Evolutionary conservation across 2,329 filamentous ascomycete genomes (phyloP).

Genomic region (Hypoxylon sp.): DNA sequence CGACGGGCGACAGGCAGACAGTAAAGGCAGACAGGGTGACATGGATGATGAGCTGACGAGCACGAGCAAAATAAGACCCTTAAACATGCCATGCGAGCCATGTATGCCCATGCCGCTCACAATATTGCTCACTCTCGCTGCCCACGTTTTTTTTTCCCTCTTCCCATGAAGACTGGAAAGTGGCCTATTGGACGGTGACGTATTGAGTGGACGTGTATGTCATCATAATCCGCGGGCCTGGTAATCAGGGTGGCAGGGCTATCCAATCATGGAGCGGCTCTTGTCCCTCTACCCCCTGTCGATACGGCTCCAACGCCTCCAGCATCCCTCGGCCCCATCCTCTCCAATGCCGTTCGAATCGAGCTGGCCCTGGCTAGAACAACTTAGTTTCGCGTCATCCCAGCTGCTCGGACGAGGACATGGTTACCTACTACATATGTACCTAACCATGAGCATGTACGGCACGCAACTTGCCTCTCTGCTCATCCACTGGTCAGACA

Average conservation of each 20-base stretch:
- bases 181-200: slow-evolving; percentile 27
- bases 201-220: slow-evolving; percentile 29
- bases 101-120: background rate
- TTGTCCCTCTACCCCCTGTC: slow-evolving; percentile 12
- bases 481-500: no score
- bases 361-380: background rate
- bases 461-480: no score
- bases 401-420: no score
- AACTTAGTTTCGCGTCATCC: background rate
- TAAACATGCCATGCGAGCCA: no score
- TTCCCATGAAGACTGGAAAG: background rate
- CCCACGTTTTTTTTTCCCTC: background rate
- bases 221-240: slow-evolving; percentile 29
- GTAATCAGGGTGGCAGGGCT: slow-evolving; percentile 25
- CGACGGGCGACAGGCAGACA: no score
- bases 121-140: background rate
- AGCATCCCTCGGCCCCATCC: background rate
- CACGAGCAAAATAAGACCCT: background rate
- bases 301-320: slow-evolving; percentile 1
- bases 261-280: slow-evolving; percentile 22
- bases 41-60: background rate
- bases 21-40: background rate
- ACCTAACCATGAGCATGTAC: no score
- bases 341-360: background rate
- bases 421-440: no score